These are phyloP conservation scores for Aurantiochytrium sp. DNA, from an alignment of 108 stramenopile species.

Conservation along the genomic window DNA sequence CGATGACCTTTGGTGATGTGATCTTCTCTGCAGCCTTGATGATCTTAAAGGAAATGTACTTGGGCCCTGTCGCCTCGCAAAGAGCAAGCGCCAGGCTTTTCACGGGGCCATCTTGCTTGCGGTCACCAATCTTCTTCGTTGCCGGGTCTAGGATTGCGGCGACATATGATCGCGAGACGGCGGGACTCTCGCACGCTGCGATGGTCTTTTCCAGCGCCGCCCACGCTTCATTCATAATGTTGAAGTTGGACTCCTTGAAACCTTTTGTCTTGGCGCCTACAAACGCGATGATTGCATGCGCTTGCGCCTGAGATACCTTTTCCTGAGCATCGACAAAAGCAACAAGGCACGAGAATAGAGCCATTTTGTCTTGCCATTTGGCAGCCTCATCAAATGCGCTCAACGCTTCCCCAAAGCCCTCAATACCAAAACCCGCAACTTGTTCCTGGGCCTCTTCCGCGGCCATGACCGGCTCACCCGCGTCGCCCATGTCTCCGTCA, in stretches of 20 bases:
- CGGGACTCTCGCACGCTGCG: not conserved
- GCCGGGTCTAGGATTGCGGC: not conserved
- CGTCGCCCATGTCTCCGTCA: not conserved
- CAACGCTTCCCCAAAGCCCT: not conserved
- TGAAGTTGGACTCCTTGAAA: conserved; percentile 9
- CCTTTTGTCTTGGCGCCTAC: not conserved
- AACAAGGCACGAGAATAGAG: not conserved
- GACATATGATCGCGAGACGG: not conserved
- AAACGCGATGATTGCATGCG: not conserved
- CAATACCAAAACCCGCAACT: not conserved
- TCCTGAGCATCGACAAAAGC: not conserved
- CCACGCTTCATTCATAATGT: conserved; percentile 8
- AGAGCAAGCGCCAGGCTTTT: not conserved
- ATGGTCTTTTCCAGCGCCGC: not conserved
- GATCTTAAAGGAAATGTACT: not conserved
- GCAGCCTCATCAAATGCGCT: not conserved
- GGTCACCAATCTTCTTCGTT: not conserved
- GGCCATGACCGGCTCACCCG: not conserved
- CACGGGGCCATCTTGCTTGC: not conserved
- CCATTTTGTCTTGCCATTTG: not conserved
- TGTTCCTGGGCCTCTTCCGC: not conserved
- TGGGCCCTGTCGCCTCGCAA: not conserved
- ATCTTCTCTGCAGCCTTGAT: not conserved
- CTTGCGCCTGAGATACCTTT: not conserved
- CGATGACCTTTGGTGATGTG: not conserved